phyloP scores from a whole-genome alignment of 805 yeast genomes.

The Helenozyma baotianmanensis region DNA sequence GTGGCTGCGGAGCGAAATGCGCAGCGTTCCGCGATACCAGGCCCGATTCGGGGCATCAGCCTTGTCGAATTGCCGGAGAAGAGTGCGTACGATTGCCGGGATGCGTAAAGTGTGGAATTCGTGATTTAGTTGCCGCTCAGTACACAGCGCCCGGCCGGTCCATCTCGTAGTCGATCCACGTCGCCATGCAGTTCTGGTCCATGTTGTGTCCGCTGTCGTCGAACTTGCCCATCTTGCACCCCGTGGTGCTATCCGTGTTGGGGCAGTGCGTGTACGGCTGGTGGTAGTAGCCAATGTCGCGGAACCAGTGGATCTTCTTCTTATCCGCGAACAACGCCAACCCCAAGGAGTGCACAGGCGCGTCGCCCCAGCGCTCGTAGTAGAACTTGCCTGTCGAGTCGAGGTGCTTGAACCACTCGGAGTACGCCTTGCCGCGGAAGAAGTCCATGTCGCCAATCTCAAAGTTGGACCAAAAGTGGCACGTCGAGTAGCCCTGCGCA shows the following conservation, averaged over 20 bases:
- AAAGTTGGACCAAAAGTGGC: slow-evolving; percentile 90
- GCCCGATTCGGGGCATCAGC: no score
- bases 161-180: slow-evolving; percentile 53
- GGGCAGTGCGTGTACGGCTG: slow-evolving; percentile 79
- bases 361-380: slow-evolving; percentile 93
- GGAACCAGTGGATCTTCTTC: slow-evolving; percentile 74
- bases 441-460: slow-evolving; percentile 85
- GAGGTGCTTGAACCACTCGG: slow-evolving; percentile 55
- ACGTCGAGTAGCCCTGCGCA: slow-evolving; percentile 54
- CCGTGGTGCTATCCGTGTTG: slow-evolving; percentile 36
- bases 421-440: slow-evolving; percentile 63
- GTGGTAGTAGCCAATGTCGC: slow-evolving; percentile 77
- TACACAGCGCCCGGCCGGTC: slow-evolving; percentile 13
- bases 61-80: no score
- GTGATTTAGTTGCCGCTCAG: no score
- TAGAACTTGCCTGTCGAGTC: slow-evolving; percentile 77
- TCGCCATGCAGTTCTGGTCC: slow-evolving; percentile 72
- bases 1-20: no score
- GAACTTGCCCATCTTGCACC: slow-evolving; percentile 55
- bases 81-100: no score
- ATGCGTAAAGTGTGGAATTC: no score
- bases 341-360: slow-evolving; percentile 82
- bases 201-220: slow-evolving; percentile 45
- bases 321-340: slow-evolving; percentile 67
- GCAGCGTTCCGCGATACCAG: no score